phyloP scores from a whole-genome alignment of 1,284 basidiomycete species.

The Ustilago hordei region DNA sequence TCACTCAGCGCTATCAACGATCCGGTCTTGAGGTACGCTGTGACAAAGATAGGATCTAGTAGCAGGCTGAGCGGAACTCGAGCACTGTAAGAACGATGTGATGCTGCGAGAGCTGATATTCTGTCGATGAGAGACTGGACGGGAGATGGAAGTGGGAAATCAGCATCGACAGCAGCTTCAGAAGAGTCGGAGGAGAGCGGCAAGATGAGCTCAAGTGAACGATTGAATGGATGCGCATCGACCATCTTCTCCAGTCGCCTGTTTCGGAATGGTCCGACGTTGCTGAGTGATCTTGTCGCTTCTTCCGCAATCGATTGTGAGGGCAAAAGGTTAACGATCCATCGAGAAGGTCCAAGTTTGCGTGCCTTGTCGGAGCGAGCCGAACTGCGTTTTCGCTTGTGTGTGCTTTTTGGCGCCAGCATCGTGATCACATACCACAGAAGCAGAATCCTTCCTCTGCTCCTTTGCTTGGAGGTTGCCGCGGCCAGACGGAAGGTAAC shows the following conservation, averaged over 20 bases:
- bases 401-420: slow-evolving; percentile 58
- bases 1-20: slow-evolving; percentile 56
- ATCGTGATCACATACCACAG: slow-evolving; percentile 4
- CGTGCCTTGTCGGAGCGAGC: slow-evolving; percentile 57
- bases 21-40: slow-evolving; percentile 56
- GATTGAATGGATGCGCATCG: slow-evolving; percentile 58
- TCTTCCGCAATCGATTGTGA: background rate
- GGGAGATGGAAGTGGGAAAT: slow-evolving; percentile 4
- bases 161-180: background rate
- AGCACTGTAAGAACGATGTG: slow-evolving; percentile 41
- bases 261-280: background rate
- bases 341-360: slow-evolving; percentile 33
- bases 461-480: background rate
- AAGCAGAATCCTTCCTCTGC: background rate
- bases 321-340: slow-evolving; percentile 42
- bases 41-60: slow-evolving; percentile 62
- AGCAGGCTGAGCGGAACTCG: slow-evolving; percentile 57
- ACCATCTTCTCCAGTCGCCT: slow-evolving; percentile 16
- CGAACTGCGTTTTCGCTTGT: slow-evolving; percentile 66
- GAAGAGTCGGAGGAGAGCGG: slow-evolving; percentile 10
- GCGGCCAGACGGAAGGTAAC: background rate
- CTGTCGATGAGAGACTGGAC: slow-evolving; percentile 23
- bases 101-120: background rate
- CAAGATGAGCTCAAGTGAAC: slow-evolving; percentile 53
- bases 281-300: background rate